These are phyloP conservation scores for Trifolium subterraneum DNA, from an alignment of 306 rosid species.

Conservation along the genomic window DNA sequence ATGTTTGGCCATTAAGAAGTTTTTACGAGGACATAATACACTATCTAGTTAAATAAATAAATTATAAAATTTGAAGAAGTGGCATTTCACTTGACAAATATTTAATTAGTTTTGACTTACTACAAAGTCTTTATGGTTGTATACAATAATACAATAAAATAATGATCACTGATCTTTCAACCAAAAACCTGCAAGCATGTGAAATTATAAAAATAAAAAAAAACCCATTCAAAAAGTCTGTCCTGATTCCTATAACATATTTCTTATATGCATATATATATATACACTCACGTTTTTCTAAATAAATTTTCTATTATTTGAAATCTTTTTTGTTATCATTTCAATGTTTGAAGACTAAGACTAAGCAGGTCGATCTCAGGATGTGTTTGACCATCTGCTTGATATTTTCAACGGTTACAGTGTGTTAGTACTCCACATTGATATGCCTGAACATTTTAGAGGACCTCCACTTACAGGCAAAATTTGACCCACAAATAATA, in stretches of 20 bases:
- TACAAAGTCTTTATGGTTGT: constrained; percentile 1
- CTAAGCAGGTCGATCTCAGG: constrained; percentile 4
- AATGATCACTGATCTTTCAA: not conserved
- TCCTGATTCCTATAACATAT: not conserved
- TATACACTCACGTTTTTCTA: not conserved
- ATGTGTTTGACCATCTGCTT: constrained; percentile 26
- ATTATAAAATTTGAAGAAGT: not conserved
- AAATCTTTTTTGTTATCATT: constrained; percentile 9
- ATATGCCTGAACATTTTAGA: not conserved
- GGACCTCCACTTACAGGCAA: constrained; percentile 47
- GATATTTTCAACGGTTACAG: constrained; percentile 4
- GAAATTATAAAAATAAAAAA: not conserved
- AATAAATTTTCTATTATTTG: not conserved
- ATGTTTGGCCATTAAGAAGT: constrained; percentile 1
- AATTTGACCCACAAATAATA: constrained; percentile 52
- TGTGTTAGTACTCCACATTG: not conserved
- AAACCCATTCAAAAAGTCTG: not conserved
- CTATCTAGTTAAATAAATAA: not conserved
- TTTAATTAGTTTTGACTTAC: not conserved
- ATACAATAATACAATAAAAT: constrained; percentile 30
- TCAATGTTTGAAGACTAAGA: not conserved
- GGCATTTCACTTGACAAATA: not conserved
- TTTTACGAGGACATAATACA: not conserved
- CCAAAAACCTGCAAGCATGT: not conserved
- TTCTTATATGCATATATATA: not conserved